A percentile compares a stretch with the other conserved stretches of the same genome.
Evolutionary conservation across 805 yeast species (phyloP).

Genomic region (Kodamaea kaohsiungensis): DNA sequence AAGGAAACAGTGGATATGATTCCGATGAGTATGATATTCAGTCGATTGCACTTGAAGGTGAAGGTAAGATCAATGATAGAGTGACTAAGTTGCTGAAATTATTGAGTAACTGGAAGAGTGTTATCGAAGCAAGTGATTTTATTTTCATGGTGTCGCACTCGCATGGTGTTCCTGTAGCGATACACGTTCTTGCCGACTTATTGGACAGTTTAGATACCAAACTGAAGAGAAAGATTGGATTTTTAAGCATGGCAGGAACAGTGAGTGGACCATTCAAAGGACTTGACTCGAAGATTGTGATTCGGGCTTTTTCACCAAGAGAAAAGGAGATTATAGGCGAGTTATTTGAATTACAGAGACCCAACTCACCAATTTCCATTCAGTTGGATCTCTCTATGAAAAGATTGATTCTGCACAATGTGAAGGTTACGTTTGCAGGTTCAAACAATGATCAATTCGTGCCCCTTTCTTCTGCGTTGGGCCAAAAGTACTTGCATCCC

Average conservation of each 20-base stretch:
- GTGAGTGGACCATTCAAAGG: slow-evolving; percentile 33
- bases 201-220: slow-evolving; percentile 10
- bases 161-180: slow-evolving; percentile 34
- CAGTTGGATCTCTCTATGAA: slow-evolving; percentile 21
- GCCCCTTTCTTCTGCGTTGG: slow-evolving; percentile 36
- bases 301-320: slow-evolving; percentile 35
- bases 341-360: slow-evolving; percentile 34
- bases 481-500: slow-evolving; percentile 33
- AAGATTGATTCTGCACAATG: slow-evolving; percentile 13
- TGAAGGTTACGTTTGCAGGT: slow-evolving; percentile 38
- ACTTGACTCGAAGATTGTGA: slow-evolving; percentile 26
- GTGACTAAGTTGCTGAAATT: slow-evolving; percentile 25
- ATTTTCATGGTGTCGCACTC: slow-evolving; percentile 28
- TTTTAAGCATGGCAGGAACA: slow-evolving; percentile 39
- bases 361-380: slow-evolving; percentile 17
- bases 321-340: slow-evolving; percentile 41
- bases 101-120: slow-evolving; percentile 34
- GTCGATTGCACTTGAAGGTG: slow-evolving; percentile 43
- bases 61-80: slow-evolving; percentile 34
- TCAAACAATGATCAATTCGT: slow-evolving; percentile 37
- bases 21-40: slow-evolving; percentile 23
- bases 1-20: slow-evolving; percentile 5
- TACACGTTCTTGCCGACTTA: slow-evolving; percentile 26
- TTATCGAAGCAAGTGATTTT: slow-evolving; percentile 31
- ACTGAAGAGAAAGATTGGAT: slow-evolving; percentile 25